Evolutionary conservation across 2,329 filamentous ascomycete species (phyloP).

Genomic region (Teratosphaeria destructans): DNA sequence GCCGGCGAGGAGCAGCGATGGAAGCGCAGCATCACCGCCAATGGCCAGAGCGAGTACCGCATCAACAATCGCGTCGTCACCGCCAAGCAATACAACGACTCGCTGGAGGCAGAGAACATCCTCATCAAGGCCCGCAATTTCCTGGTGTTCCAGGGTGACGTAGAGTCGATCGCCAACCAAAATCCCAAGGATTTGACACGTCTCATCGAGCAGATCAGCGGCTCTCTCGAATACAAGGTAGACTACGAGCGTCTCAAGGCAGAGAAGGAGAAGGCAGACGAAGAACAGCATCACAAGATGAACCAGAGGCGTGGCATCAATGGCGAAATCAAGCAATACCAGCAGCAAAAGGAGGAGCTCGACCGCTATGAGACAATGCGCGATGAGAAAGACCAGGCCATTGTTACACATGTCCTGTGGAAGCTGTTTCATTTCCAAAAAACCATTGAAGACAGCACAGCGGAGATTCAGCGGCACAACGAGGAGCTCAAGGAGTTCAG

Average conservation of each 20-base stretch:
- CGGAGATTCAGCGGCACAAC: constrained; percentile 84
- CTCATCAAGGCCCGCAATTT: constrained; percentile 97
- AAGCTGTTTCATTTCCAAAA: constrained; percentile 93
- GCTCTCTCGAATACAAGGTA: constrained; percentile 84
- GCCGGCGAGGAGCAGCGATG: constrained; percentile 89
- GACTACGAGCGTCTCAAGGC: constrained; percentile 88
- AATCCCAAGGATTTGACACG: constrained; percentile 87
- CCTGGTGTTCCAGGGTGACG: constrained; percentile 94
- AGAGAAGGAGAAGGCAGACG: constrained; percentile 74
- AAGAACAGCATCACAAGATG: constrained; percentile 81
- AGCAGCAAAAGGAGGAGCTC: constrained; percentile 91
- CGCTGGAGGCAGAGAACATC: constrained; percentile 87
- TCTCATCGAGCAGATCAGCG: constrained; percentile 94
- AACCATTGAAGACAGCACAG: constrained; percentile 82
- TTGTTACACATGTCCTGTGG: constrained; percentile 90
- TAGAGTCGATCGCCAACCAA: constrained; percentile 92
- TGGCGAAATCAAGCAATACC: constrained; percentile 93
- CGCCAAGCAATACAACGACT: constrained; percentile 85
- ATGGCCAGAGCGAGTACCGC: constrained; percentile 85
- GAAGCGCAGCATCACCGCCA: constrained; percentile 87
- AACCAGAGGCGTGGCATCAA: constrained; percentile 89
- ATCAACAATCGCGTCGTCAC: constrained; percentile 89
- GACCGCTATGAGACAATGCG: constrained; percentile 88
- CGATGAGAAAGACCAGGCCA: constrained; percentile 79
- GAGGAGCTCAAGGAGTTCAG: constrained; percentile 89